Percentiles rank a stretch among this genome's conserved stretches.
These are phyloP conservation scores for Hippophae tibetana DNA, from an alignment of 306 rosid genomes.

Conservation along the genomic window DNA sequence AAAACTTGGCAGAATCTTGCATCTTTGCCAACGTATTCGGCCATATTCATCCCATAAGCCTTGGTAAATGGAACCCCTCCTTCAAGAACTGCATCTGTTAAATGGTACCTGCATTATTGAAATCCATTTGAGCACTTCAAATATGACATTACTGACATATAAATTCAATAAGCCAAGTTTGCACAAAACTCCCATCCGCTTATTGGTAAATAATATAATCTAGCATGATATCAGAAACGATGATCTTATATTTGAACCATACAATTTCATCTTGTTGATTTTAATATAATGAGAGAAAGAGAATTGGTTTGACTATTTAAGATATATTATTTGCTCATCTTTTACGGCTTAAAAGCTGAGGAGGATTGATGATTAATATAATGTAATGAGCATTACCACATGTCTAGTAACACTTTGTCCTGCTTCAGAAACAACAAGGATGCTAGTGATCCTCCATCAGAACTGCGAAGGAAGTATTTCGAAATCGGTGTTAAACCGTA, in stretches of 20 bases:
- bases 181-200: no score
- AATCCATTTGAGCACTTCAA: background rate
- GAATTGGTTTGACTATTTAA: no score
- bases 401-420: conserved; percentile 11
- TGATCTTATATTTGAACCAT: no score
- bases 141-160: background rate
- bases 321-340: no score
- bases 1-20: conserved; percentile 11
- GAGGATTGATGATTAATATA: no score
- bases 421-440: background rate
- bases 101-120: conserved; percentile 10
- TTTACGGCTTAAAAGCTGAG: no score
- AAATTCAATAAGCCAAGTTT: no score
- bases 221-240: no score
- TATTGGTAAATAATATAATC: no score
- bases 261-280: no score
- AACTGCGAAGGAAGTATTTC: conserved; percentile 9
- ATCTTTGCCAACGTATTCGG: conserved; percentile 13
- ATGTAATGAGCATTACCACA: conserved; percentile 1
- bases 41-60: conserved; percentile 12
- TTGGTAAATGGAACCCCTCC: conserved; percentile 17
- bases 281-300: no score
- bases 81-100: conserved; percentile 22
- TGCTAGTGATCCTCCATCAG: conserved; percentile 11
- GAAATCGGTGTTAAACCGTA: conserved; percentile 16